Base-by-base conservation (phyloP, 2,329 filamentous ascomycete species). In the Metarhizium guizhouense region DNA sequence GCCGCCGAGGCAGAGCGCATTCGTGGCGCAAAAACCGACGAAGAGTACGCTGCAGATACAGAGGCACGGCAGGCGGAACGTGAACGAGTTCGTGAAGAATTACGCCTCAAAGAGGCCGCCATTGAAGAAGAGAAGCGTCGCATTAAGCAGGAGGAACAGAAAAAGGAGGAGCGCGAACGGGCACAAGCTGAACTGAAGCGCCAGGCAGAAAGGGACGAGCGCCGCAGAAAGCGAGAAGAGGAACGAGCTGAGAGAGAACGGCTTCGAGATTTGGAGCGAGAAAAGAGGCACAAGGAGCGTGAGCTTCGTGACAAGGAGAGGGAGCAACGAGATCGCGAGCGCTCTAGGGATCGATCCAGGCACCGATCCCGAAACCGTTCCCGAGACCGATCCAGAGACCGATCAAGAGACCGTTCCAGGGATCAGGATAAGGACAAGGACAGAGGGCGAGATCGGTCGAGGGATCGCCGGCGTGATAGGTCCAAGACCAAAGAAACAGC, bases 1-100 rank as follows among this genome's bases (percentile, higher is more conserved):
- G 81, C 78, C 2, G 87, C 88, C 3, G 78, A 78, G 32, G 80
- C 82, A 20, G 88, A 93, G 67, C 74, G 81, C 47, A 61, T 73
- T 10, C 82, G 80, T 54, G 88, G 88, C 18, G 76, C 81, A 51
- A 91, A 88, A 68, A 87, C 84, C 1, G 88, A 93, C 61, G 82
- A 85, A 55, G 84, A 87, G 51, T 93, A 91, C 67, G 84, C 81
- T 1, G 78, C 78, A 50, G 87, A 90, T 57, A 85, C 85, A 2
- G 78, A 81, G 10, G 75, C 73, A 6, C 81, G 84, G 52, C 75
- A 80, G 38, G 75, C 77, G 8, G 81, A 84, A 54, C 81, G 87
- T 11, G 82, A 85, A 58, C 78, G 77, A 38, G 74, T 84, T 10
- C 77, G 84, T 54, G 80, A 84, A 50, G 81, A 85, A 61, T 72